Conservation (phyloP, 1,284 basidiomycete species). For the Somion occarium region DNA sequence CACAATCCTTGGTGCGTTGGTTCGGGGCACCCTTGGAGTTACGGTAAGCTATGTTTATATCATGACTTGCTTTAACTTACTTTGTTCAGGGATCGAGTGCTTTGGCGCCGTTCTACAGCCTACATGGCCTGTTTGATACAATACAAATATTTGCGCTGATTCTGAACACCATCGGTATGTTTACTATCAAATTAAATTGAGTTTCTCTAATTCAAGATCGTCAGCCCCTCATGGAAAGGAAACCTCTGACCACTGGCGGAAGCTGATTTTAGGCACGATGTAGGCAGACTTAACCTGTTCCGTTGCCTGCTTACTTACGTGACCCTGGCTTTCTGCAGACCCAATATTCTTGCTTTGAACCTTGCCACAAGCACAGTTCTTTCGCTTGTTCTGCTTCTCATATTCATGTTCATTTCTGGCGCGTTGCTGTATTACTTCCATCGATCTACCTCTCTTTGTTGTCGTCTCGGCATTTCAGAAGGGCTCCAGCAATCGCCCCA, state of each 20-base stretch:
- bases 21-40: slow-evolving; percentile 41
- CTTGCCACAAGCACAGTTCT: slow-evolving; percentile 50
- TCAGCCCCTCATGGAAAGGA: slow-evolving; percentile 33
- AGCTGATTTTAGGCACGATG: slow-evolving; percentile 64
- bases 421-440: slow-evolving; percentile 54
- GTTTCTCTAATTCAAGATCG: neutral
- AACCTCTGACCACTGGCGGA: slow-evolving; percentile 43
- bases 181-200: too few species aligned
- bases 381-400: slow-evolving; percentile 45
- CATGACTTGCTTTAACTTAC: neutral
- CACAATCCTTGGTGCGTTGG: slow-evolving; percentile 41
- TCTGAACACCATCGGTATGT: slow-evolving; percentile 56
- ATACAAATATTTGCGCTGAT: slow-evolving; percentile 69
- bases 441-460: slow-evolving; percentile 42
- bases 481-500: slow-evolving; percentile 45
- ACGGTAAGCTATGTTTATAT: slow-evolving; percentile 36
- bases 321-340: slow-evolving; percentile 39
- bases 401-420: slow-evolving; percentile 51
- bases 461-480: slow-evolving; percentile 46
- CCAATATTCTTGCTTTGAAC: slow-evolving; percentile 67
- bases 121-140: slow-evolving; percentile 62
- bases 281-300: slow-evolving; percentile 29
- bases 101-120: slow-evolving; percentile 61
- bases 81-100: slow-evolving; percentile 56
- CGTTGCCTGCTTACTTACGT: too few species aligned